phyloP scores from a whole-genome alignment of 1,284 basidiomycete genomes.

The Ceratobasidium sp. region DNA sequence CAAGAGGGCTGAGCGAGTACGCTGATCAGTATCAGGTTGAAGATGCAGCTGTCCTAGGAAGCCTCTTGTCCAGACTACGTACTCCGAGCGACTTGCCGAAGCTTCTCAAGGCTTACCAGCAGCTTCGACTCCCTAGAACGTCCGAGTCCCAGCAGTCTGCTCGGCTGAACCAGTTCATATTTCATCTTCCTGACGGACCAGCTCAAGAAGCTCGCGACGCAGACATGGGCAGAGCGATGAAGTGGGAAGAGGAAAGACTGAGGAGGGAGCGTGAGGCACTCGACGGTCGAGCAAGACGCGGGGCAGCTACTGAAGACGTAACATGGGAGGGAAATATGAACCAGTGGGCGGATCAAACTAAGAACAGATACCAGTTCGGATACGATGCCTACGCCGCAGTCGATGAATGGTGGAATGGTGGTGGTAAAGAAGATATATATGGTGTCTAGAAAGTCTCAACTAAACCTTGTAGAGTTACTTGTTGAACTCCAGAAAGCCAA shows the following conservation, averaged over 20 bases:
- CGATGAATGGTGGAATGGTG: constrained; percentile 48
- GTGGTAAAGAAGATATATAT: constrained; percentile 46
- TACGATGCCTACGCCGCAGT: constrained; percentile 49
- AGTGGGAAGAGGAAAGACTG: constrained; percentile 12
- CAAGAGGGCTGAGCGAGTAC: not conserved
- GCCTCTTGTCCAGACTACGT: constrained; percentile 69
- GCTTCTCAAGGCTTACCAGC: constrained; percentile 49
- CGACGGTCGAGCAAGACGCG: not conserved
- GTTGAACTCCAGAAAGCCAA: not conserved
- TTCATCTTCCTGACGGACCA: constrained; percentile 50
- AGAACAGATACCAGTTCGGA: constrained; percentile 48
- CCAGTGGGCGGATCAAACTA: constrained; percentile 50
- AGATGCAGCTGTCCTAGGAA: constrained; percentile 70
- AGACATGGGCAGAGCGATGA: constrained; percentile 49
- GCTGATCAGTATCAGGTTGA: constrained; percentile 55
- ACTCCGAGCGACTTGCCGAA: constrained; percentile 66
- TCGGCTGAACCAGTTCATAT: constrained; percentile 49
- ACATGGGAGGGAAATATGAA: constrained; percentile 46
- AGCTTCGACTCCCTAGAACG: constrained; percentile 48
- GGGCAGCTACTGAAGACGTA: not conserved
- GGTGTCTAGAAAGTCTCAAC: not conserved
- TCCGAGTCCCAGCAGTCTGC: constrained; percentile 46
- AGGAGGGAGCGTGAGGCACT: constrained; percentile 19
- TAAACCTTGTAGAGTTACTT: not conserved
- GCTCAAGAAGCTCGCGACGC: constrained; percentile 48